Evolutionary conservation across 2,329 filamentous ascomycete species (phyloP), one percentile per base, ranked within the genome.

Genomic region (Rutstroemia sp.): DNA sequence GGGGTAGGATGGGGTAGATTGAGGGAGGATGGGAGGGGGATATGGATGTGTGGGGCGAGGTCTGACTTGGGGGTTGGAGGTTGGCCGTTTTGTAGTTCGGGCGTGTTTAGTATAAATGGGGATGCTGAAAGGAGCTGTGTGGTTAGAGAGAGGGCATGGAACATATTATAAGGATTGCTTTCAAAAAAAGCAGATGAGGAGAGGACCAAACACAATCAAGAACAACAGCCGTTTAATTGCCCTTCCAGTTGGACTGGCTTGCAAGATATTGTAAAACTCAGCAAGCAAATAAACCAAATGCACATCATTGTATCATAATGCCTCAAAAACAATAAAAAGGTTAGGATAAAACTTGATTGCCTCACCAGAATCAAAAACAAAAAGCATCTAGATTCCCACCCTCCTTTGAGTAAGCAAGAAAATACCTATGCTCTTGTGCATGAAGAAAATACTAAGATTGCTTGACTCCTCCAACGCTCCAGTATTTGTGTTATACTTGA

Each of bases 1-100:
- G 58, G 88, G 86, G 67, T 87, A 59, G 21, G 21, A 4, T 23
- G 4, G 51, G 42, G 2, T 48, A n/a, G n/a, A n/a, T 38, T 51
- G 27, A 57, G 57, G 45, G 21, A 21, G 45, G 45, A 27, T 9
- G 10, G n/a, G 5, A 23, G 23, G 23, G 5, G 23, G 4, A 23
- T 23, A 23, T 23, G 23, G 23, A 23, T 23, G 23, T 23, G 23
- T 23, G 23, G 23, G 23, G 14, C 58, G 50, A 51, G n/a, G 23
- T 52, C 25, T n/a, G 19, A 19, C 3, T 27, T 25, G 23, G 17
- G 45, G 23, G 2, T 23, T 25, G 19, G 9, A 7, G 23, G 45
- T 10, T 8, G 8, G 10, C 6, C 14, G 25, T 21, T 5, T 16
- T n/a, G 39, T 1, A 7, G 17, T n/a, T n/a, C 3, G 16, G 17